These are phyloP conservation scores for Phytophthora brassicae DNA, from an alignment of 352 stramenopile species.

Conservation along the genomic window DNA sequence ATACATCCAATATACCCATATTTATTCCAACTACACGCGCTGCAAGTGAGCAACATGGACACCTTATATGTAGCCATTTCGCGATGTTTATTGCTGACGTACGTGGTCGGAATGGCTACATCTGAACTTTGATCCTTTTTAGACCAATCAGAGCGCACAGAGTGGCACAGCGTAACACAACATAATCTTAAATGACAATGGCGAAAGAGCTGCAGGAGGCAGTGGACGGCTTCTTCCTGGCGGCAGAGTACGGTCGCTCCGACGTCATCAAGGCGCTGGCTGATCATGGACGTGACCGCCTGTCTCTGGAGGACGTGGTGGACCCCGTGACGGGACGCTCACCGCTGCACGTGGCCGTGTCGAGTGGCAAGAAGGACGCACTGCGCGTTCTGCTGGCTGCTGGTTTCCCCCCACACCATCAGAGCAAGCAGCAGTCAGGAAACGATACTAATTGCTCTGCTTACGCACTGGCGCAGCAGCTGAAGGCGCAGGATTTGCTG, in stretches of 20 bases:
- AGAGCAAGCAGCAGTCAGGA: conserved; percentile 26
- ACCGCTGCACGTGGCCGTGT: conserved; percentile 77
- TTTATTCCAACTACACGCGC: conserved; percentile 26
- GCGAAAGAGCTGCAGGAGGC: conserved; percentile 63
- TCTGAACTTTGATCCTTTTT: conserved; percentile 21
- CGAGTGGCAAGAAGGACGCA: conserved; percentile 72
- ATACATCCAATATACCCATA: conserved; percentile 15
- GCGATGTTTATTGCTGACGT: too few relatives aligned
- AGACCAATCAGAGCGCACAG: conserved; percentile 26
- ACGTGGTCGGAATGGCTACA: conserved; percentile 22
- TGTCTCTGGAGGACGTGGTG: conserved; percentile 59
- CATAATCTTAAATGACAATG: conserved; percentile 23
- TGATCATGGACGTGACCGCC: conserved; percentile 54
- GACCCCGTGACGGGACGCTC: conserved; percentile 63
- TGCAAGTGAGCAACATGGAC: too few relatives aligned
- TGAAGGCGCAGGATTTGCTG: conserved; percentile 60
- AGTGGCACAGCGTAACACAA: conserved; percentile 24
- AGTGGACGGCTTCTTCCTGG: conserved; percentile 80
- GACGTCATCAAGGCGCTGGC: conserved; percentile 86
- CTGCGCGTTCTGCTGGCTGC: conserved; percentile 76
- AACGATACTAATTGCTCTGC: conserved; percentile 39
- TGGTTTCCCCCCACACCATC: conserved; percentile 67
- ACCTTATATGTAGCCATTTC: not conserved
- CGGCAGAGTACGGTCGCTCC: conserved; percentile 76
- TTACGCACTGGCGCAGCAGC: conserved; percentile 65